These are phyloP conservation scores for Coprinopsis cinerea DNA, from an alignment of 768 basidiomycete species.

Conservation along the genomic window DNA sequence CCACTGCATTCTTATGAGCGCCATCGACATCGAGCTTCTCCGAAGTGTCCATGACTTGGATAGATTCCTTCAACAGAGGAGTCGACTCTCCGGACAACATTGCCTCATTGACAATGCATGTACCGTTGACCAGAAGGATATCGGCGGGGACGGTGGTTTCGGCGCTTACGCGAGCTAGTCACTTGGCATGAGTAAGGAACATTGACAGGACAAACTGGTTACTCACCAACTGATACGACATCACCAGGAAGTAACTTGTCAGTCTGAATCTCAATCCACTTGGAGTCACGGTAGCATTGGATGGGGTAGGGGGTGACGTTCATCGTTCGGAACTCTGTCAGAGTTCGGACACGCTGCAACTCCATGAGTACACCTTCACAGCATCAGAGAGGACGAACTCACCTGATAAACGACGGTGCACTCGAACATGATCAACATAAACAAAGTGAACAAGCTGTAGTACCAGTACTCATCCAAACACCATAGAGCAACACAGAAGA, in stretches of 20 bases:
- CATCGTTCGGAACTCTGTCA: slow-evolving; percentile 97
- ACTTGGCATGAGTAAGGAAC: slow-evolving; percentile 7
- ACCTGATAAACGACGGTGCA: slow-evolving; percentile 99
- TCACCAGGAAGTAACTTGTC: slow-evolving; percentile 91
- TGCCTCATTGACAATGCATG: slow-evolving; percentile 97
- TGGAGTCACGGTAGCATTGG: slow-evolving; percentile 68
- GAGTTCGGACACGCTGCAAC: slow-evolving; percentile 77
- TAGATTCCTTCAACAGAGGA: slow-evolving; percentile 91
- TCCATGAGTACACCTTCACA: slow-evolving; percentile 1
- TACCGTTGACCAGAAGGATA: slow-evolving; percentile 85
- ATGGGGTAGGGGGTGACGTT: slow-evolving; percentile 87
- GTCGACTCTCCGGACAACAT: slow-evolving; percentile 99
- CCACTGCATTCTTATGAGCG: slow-evolving; percentile 77
- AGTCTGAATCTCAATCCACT: slow-evolving; percentile 78
- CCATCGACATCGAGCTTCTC: slow-evolving; percentile 85
- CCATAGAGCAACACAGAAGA: slow-evolving; percentile 98
- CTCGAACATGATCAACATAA: slow-evolving; percentile 98
- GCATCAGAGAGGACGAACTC: slow-evolving; percentile 18
- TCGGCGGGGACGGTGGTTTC: slow-evolving; percentile 94
- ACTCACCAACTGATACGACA: slow-evolving; percentile 67
- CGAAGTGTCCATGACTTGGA: slow-evolving; percentile 69
- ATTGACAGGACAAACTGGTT: not conserved
- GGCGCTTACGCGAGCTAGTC: slow-evolving; percentile 53
- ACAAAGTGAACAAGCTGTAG: slow-evolving; percentile 93
- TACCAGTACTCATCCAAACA: slow-evolving; percentile 99